Percentiles rank a stretch among this genome's conserved stretches.
Evolutionary conservation across 2,329 filamentous ascomycete species (phyloP).

Genomic region (Ophiostoma perfectum): DNA sequence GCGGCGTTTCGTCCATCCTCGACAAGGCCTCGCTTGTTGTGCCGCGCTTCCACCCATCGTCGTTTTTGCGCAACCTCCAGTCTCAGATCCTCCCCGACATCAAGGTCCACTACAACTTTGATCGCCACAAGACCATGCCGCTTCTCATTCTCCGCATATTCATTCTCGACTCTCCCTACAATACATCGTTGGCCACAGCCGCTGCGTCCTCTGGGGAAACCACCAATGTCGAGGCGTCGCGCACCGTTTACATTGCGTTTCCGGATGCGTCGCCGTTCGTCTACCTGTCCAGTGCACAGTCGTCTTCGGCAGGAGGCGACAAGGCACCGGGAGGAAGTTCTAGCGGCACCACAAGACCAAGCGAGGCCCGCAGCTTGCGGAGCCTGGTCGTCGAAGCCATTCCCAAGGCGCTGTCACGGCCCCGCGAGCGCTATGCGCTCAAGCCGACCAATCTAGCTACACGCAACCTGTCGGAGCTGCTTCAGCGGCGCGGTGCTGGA

Average conservation of each 20-base stretch:
- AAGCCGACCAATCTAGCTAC: slow-evolving; percentile 63
- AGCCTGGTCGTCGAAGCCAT: slow-evolving; percentile 71
- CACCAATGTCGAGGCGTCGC: slow-evolving; percentile 55
- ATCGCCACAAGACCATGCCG: slow-evolving; percentile 62
- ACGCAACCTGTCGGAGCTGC: slow-evolving; percentile 63
- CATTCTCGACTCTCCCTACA: slow-evolving; percentile 75
- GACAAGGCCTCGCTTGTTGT: slow-evolving; percentile 46
- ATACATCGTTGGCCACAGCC: slow-evolving; percentile 48
- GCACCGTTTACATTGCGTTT: slow-evolving; percentile 74
- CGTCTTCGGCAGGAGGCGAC: slow-evolving; percentile 20
- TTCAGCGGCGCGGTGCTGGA: slow-evolving; percentile 63
- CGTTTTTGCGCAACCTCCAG: slow-evolving; percentile 72
- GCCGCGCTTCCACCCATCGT: slow-evolving; percentile 73
- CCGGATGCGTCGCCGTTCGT: slow-evolving; percentile 73
- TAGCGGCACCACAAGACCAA: not conserved
- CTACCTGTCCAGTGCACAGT: slow-evolving; percentile 55
- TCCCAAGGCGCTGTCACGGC: slow-evolving; percentile 73
- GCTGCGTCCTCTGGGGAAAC: no score
- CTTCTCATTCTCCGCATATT: slow-evolving; percentile 73
- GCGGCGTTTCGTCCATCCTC: slow-evolving; percentile 32
- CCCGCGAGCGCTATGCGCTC: slow-evolving; percentile 65
- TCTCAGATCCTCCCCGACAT: slow-evolving; percentile 68
- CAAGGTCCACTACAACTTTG: slow-evolving; percentile 78
- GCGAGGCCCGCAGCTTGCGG: slow-evolving; percentile 59
- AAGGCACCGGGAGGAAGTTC: not conserved